Percentiles rank a stretch among this genome's conserved stretches.
These are phyloP conservation scores for Cyberlindnera subsufficiens DNA, from an alignment of 805 yeast species.

Conservation along the genomic window DNA sequence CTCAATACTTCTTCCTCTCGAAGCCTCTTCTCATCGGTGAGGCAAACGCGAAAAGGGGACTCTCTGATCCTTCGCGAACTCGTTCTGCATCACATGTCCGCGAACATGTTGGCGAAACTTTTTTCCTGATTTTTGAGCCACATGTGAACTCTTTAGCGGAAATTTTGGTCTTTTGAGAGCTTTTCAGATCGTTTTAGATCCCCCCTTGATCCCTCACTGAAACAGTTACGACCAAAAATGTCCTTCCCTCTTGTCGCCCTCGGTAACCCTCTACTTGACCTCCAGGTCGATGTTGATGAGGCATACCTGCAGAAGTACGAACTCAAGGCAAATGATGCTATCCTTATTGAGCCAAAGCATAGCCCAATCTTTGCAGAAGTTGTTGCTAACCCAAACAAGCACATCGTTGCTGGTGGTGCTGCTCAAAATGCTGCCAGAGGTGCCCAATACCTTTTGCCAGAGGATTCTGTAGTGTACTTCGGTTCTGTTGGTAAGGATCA, in stretches of 20 bases:
- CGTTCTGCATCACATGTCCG: too few relatives aligned
- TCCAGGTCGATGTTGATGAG: slow-evolving; percentile 69
- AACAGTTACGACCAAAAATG: slow-evolving; percentile 29
- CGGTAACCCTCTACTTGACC: slow-evolving; percentile 89
- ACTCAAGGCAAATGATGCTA: slow-evolving; percentile 90
- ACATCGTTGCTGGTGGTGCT: slow-evolving; percentile 95
- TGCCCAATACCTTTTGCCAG: slow-evolving; percentile 87
- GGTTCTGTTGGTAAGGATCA: slow-evolving; percentile 95
- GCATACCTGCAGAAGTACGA: slow-evolving; percentile 74
- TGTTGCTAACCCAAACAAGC: slow-evolving; percentile 51
- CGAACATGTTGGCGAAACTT: too few relatives aligned
- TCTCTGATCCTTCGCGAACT: too few relatives aligned
- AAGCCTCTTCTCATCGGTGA: too few relatives aligned
- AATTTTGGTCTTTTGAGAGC: too few relatives aligned
- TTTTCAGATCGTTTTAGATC: not conserved
- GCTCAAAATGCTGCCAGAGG: slow-evolving; percentile 99
- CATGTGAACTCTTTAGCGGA: too few relatives aligned
- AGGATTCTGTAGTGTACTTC: slow-evolving; percentile 79
- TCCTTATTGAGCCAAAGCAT: slow-evolving; percentile 76
- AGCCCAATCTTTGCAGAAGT: slow-evolving; percentile 82
- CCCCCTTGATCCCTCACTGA: not conserved
- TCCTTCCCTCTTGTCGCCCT: slow-evolving; percentile 71
- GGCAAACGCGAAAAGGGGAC: too few relatives aligned
- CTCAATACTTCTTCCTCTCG: too few relatives aligned
- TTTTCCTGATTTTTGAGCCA: too few relatives aligned